phyloP scores from a whole-genome alignment of 1,284 basidiomycete species.

The Amylostereum areolatum region DNA sequence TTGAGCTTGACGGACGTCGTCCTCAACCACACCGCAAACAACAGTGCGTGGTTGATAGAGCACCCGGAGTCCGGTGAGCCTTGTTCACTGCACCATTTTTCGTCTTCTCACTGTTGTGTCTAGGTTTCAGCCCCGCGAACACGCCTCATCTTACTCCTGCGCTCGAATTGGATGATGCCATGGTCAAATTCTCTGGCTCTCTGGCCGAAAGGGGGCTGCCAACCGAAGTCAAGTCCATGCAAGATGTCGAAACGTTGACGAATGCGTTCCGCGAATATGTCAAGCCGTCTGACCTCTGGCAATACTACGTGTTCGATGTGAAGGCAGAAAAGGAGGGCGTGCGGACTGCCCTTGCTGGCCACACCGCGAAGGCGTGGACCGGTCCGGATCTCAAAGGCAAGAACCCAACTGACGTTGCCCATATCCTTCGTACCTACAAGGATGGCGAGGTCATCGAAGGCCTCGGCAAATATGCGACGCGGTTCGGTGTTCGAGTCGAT shows the following conservation, averaged over 20 bases:
- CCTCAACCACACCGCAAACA: slow-evolving; percentile 91
- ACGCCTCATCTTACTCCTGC: slow-evolving; percentile 87
- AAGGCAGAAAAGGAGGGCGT: slow-evolving; percentile 51
- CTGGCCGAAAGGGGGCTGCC: slow-evolving; percentile 70
- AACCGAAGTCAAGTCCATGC: slow-evolving; percentile 52
- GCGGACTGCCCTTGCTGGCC: slow-evolving; percentile 41
- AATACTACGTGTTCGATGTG: slow-evolving; percentile 86
- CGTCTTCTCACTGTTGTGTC: not conserved
- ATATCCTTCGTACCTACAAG: slow-evolving; percentile 33
- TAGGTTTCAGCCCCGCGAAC: slow-evolving; percentile 85
- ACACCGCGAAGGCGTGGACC: slow-evolving; percentile 45
- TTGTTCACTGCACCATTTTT: slow-evolving; percentile 3
- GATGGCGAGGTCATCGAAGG: slow-evolving; percentile 21
- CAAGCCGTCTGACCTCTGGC: slow-evolving; percentile 74
- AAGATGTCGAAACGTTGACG: slow-evolving; percentile 67
- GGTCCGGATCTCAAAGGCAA: slow-evolving; percentile 53
- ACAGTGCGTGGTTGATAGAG: slow-evolving; percentile 84
- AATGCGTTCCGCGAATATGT: slow-evolving; percentile 57
- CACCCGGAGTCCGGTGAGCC: slow-evolving; percentile 88
- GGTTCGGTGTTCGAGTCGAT: slow-evolving; percentile 65
- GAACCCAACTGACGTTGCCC: slow-evolving; percentile 62
- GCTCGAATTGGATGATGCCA: slow-evolving; percentile 80
- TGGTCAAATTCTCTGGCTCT: slow-evolving; percentile 72
- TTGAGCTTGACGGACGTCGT: slow-evolving; percentile 90
- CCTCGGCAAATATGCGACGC: slow-evolving; percentile 54